phyloP scores from a whole-genome alignment of 2,329 filamentous ascomycete genomes.

The Colletotrichum graminicola region DNA sequence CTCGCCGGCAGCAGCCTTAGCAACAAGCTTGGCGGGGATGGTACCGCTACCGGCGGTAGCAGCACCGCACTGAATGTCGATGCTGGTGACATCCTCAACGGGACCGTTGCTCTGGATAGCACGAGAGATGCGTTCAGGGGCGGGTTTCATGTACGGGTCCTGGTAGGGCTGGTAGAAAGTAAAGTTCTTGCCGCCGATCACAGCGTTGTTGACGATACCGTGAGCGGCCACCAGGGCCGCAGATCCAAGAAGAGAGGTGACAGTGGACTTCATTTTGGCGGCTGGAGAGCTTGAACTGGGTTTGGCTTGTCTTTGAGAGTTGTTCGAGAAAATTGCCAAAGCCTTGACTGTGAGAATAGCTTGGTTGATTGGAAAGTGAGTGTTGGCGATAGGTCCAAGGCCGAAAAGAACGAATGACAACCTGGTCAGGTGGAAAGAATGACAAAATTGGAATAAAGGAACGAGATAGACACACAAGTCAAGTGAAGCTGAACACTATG shows the following conservation, averaged over 20 bases:
- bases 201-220: constrained; percentile 61
- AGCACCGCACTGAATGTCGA: constrained; percentile 69
- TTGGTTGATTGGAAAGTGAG: constrained; percentile 29
- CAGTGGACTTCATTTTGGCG: constrained; percentile 43
- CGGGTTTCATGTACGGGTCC: constrained; percentile 57
- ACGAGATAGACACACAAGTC: constrained; percentile 42
- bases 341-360: constrained; percentile 39
- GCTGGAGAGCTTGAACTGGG: neutral
- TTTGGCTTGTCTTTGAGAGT: neutral
- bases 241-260: constrained; percentile 46
- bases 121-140: constrained; percentile 66
- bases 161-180: constrained; percentile 54
- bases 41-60: constrained; percentile 62
- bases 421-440: constrained; percentile 43
- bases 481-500: constrained; percentile 42
- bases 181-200: constrained; percentile 54
- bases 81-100: constrained; percentile 63
- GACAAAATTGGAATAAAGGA: constrained; percentile 40
- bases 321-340: constrained; percentile 8
- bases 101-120: constrained; percentile 70
- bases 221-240: constrained; percentile 61
- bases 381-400: constrained; percentile 31
- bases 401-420: constrained; percentile 41
- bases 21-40: constrained; percentile 65
- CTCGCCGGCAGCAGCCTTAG: constrained; percentile 64